Evolutionary conservation across 164 flowering plant species (phyloP), one percentile per base, ranked within the genome.

Genomic region (Protea cynaroides): DNA sequence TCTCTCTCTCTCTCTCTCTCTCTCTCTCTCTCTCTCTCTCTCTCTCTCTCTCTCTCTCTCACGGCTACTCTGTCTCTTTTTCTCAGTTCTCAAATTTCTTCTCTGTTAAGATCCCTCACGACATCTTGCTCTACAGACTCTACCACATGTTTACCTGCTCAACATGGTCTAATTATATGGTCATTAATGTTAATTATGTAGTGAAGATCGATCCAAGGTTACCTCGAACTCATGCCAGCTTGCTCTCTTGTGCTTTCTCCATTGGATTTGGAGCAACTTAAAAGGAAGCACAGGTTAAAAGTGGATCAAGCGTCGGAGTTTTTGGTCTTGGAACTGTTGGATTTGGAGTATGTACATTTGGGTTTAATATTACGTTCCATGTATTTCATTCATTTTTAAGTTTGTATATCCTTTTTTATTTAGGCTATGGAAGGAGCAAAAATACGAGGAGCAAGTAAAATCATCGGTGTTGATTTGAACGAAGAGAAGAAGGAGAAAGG

Each of bases 291-390:
- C 38, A 51, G 43, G 76, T 79, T 54, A 67, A 74, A 8, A 66
- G 60, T 56, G 85, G 79, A 1, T 81, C 87, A 2, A 71, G 46
- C 11, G 82, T 81, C 0, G 85, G 80, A 38, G 76, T 81, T 58
- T 61, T 78, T 0, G 87, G 85, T 23, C 85, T 83, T 25, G 87
- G 87, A 25, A 74, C 71, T 22, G 83, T 81, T 51, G 85, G 87
- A 49, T 66, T 83, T 15, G 87, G 85, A 70, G 87, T 83, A 72
- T 24, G 71, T 18, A 21, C 50, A 29, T 29, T 29, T 29, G 34
- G 34, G 34, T 29, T 29, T 29, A 29, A 1, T 29, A n/a, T n/a
- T n/a, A n/a, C n/a, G n/a, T n/a, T n/a, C n/a, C n/a, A n/a, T n/a
- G n/a, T n/a, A n/a, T n/a, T n/a, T n/a, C n/a, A n/a, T n/a, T n/a